phyloP scores from a whole-genome alignment of 1,139 yeast genomes.

The Casaregolazyma suthepensis region DNA sequence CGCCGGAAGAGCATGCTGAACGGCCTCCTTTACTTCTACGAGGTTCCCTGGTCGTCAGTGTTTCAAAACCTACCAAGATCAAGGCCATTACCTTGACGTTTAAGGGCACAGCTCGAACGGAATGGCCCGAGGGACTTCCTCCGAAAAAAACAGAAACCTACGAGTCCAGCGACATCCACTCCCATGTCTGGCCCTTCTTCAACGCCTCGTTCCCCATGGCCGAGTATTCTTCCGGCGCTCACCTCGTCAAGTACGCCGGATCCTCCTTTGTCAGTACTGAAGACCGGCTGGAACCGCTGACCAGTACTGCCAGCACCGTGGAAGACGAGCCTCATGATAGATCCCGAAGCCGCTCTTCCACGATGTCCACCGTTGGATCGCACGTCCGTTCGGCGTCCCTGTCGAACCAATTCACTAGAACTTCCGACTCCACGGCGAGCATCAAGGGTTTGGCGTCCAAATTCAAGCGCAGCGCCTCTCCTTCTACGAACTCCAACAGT shows the following conservation, averaged over 20 bases:
- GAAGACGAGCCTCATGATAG: neutral
- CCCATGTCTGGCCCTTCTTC: constrained; percentile 92
- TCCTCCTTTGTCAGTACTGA: constrained; percentile 9
- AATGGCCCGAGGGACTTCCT: constrained; percentile 99
- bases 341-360: constrained; percentile 1
- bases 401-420: constrained; percentile 10
- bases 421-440: constrained; percentile 9
- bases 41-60: constrained; percentile 69
- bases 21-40: constrained; percentile 79
- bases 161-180: constrained; percentile 61
- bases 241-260: constrained; percentile 45
- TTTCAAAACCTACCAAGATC: constrained; percentile 69
- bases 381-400: constrained; percentile 8
- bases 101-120: constrained; percentile 73
- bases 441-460: constrained; percentile 18
- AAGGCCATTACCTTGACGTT: constrained; percentile 62
- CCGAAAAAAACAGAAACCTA: constrained; percentile 65
- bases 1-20: constrained; percentile 53
- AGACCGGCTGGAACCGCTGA: constrained; percentile 10
- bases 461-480: constrained; percentile 19
- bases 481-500: constrained; percentile 11
- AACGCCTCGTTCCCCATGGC: constrained; percentile 37
- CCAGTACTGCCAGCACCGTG: constrained; percentile 5
- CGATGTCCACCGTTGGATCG: neutral
- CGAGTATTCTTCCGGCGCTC: constrained; percentile 41